A percentile compares a stretch with the other conserved stretches of the same genome.
These are phyloP conservation scores for Coemansia sp. DNA, from an alignment of 192 early-diverging fungal species.

Conservation along the genomic window DNA sequence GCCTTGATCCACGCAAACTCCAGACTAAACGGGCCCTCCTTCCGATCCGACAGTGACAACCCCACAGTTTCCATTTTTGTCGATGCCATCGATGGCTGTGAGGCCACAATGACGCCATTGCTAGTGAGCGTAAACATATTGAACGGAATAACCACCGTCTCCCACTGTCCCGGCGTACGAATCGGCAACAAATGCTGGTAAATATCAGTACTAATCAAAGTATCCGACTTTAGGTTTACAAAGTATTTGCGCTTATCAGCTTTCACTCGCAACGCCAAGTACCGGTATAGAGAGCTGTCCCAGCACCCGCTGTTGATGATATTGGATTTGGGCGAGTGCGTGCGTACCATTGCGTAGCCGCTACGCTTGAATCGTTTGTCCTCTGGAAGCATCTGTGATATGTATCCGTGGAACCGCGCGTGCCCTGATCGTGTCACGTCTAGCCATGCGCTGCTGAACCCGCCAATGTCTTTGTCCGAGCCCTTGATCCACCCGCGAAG, in stretches of 20 bases:
- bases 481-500: slow-evolving; percentile 80
- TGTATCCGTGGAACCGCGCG: slow-evolving; percentile 74
- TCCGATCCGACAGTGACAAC: slow-evolving; percentile 78
- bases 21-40: slow-evolving; percentile 81
- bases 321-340: slow-evolving; percentile 68
- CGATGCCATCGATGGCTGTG: slow-evolving; percentile 84
- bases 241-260: slow-evolving; percentile 85
- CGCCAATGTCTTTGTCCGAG: slow-evolving; percentile 91
- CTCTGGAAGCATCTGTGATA: slow-evolving; percentile 78
- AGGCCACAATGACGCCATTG: slow-evolving; percentile 82
- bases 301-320: slow-evolving; percentile 77
- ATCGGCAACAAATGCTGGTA: slow-evolving; percentile 94
- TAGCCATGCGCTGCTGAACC: slow-evolving; percentile 73
- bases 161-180: slow-evolving; percentile 87
- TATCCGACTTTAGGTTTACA: slow-evolving; percentile 91
- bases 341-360: slow-evolving; percentile 91
- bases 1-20: slow-evolving; percentile 93
- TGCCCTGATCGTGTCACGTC: slow-evolving; percentile 70
- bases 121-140: slow-evolving; percentile 90
- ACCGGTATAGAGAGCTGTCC: slow-evolving; percentile 86
- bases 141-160: slow-evolving; percentile 90
- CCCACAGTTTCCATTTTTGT: slow-evolving; percentile 88
- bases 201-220: slow-evolving; percentile 78
- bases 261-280: slow-evolving; percentile 75
- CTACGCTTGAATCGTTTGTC: slow-evolving; percentile 71